These are phyloP conservation scores for Yamadazyma scolyti DNA, from an alignment of 805 yeast genomes.

Conservation along the genomic window DNA sequence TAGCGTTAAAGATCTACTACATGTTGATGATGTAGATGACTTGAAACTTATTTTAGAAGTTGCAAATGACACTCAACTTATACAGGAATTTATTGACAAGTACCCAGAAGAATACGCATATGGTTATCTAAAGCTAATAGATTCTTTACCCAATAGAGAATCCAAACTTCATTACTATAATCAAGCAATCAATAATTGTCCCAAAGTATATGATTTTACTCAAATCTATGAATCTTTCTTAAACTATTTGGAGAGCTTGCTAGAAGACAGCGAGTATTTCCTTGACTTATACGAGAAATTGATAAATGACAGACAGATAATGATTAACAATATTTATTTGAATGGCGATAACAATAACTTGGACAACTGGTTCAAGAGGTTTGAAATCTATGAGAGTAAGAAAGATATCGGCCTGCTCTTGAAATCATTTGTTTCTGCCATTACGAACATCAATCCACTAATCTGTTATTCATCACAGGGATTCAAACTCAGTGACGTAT, in stretches of 20 bases:
- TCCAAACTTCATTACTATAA: conserved; percentile 37
- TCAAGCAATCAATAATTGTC: conserved; percentile 42
- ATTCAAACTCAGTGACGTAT: conserved; percentile 50
- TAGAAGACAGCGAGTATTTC: conserved; percentile 10
- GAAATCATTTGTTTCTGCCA: conserved; percentile 60
- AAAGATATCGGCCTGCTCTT: conserved; percentile 38
- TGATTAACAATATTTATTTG: conserved; percentile 64
- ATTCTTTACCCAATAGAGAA: conserved; percentile 23
- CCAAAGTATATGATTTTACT: conserved; percentile 60
- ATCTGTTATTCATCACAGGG: conserved; percentile 24
- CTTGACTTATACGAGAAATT: conserved; percentile 52
- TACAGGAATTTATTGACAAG: conserved; percentile 11
- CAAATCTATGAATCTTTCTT: conserved; percentile 55
- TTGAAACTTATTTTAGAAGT: conserved; percentile 20
- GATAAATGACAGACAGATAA: conserved; percentile 51
- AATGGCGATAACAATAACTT: conserved; percentile 61
- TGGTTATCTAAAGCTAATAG: conserved; percentile 43
- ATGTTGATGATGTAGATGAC: conserved; percentile 12
- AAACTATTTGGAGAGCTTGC: conserved; percentile 3
- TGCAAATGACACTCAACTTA: conserved; percentile 13
- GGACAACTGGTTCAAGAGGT: conserved; percentile 66
- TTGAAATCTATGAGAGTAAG: conserved; percentile 33
- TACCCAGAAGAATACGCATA: conserved; percentile 61
- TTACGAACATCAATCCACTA: conserved; percentile 61
- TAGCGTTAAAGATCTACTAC: not conserved